Evolutionary conservation across 1,139 yeast genomes (phyloP), one percentile per base, ranked within the genome.

Genomic region (Blastobotrys aristatus): DNA sequence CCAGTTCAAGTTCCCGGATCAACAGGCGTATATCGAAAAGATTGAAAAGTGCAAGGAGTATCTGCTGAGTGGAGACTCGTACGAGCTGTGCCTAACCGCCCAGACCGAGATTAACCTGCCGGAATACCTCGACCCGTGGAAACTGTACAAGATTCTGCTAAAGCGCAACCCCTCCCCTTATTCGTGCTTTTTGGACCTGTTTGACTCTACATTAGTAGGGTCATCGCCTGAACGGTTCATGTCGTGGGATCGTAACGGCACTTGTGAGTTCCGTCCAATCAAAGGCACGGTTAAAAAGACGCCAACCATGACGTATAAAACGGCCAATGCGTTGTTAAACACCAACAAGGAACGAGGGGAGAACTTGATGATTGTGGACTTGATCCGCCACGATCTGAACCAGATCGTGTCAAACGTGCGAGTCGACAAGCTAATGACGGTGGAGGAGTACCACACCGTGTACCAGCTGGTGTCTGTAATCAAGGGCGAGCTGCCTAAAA

Each of bases 331-430:
- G 30, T 76, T 87, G 16, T 69, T 94, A 40, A 77, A 82, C 52
- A 84, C 95, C 1, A 95, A 96, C 1, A 94, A 94, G 64, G 98
- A 94, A 65, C 79, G 84, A 65, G 98, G 96, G 0, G 99, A 94
- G 62, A 92, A 94, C 57, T 70, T 94, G 48, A 94, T 94, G 98
- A 94, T 94, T 69, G 95, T 92, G 8, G 99, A 94, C 64, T 69
- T 94, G 50, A 94, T 94, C 44, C 77, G 99, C 51, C 97, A 94
- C 65, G 98, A 94, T 63, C 72, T 94, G 45, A 82, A 80, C 59
- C 82, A 81, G 56, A 72, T 89, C 47, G 69, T 86, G n/a, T 71
- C 77, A 2, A 62, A 75, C 6, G 96, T 92, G 2, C 62, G 72
- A 4, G 96, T 90, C 1, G 72, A 86, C 2, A 83, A 83, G 56